Evolutionary conservation across 2,329 filamentous ascomycete species (phyloP), one percentile per base, ranked within the genome.

Genomic region (Knufia fluminis): DNA sequence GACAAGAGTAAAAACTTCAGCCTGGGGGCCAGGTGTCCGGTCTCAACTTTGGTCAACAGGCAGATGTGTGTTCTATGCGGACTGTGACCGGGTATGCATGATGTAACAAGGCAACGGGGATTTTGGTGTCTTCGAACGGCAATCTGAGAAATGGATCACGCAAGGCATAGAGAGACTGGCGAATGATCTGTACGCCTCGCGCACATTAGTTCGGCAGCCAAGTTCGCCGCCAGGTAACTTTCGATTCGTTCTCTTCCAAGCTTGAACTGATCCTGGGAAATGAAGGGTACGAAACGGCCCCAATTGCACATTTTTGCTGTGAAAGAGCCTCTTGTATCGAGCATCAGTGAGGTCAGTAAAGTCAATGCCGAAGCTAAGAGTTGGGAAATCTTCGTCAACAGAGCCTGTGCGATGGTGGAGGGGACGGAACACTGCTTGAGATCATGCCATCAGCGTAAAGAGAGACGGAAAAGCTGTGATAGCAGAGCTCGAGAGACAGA

Each of bases 81-180:
- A 31, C 33, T 16, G 24, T 22, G 36, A 40, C 10, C 28, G 8
- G 6, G 17, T 20, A 22, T 31, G 24, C 19, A 48, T 48, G 45
- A 48, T 39, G 45, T 20, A 48, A 39, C 16, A 48, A 48, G 45
- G 45, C 45, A 40, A 39, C 45, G 28, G 43, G 35, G 16, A 39
- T 48, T 39, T 33, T 19, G 45, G 45, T 48, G 16, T 28, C 40
- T 39, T 31, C 9, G 35, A 22, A 7, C 7, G 17, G 23, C 20
- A 45, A 40, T 40, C 36, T 28, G 17, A 28, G 28, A 20, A 40
- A 31, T 48, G 45, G 23, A 48, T 23, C 33, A 12, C 33, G 22
- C 20, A 48, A 40, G 33, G 45, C 33, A 48, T 33, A 48, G 23
- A 31, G 33, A 22, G 17, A 31, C 22, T 31, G 22, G 38, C 36